These are phyloP conservation scores for Populus hybrid DNA, from an alignment of 441 rosid genomes.

Conservation along the genomic window DNA sequence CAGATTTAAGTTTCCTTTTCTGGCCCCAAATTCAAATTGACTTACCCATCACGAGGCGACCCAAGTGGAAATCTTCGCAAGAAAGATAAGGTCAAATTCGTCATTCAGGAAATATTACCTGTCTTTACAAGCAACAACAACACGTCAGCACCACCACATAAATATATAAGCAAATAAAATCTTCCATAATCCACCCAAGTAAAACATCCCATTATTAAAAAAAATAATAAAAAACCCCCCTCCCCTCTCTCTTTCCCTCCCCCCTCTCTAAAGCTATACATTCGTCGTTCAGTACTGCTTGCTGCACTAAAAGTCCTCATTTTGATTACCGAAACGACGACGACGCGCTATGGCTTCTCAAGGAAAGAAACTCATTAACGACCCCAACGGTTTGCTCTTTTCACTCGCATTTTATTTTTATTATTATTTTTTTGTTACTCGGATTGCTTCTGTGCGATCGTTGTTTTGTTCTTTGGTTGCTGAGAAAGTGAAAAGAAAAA, in stretches of 20 bases:
- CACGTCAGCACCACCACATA: too few relatives aligned
- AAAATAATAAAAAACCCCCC: too few relatives aligned
- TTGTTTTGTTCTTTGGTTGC: neutral
- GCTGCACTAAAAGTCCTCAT: neutral
- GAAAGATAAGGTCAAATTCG: too few relatives aligned
- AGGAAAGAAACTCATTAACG: constrained; percentile 89
- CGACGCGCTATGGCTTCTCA: constrained; percentile 51
- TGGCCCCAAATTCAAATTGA: too few relatives aligned
- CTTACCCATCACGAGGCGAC: neutral
- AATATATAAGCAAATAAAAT: too few relatives aligned
- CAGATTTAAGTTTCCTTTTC: too few relatives aligned
- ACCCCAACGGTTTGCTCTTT: constrained; percentile 67
- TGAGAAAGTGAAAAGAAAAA: neutral
- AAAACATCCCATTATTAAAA: too few relatives aligned
- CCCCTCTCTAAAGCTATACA: neutral
- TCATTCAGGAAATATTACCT: too few relatives aligned
- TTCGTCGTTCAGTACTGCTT: neutral
- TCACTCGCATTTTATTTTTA: neutral
- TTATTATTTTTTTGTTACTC: neutral
- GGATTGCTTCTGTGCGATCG: neutral
- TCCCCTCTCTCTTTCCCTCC: neutral
- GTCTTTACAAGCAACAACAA: too few relatives aligned
- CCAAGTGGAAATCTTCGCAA: too few relatives aligned
- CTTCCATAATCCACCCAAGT: neutral
- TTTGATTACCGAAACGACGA: neutral